These are phyloP conservation scores for Podospora pseudopauciseta DNA, from an alignment of 495 filamentous ascomycete species.

Conservation along the genomic window DNA sequence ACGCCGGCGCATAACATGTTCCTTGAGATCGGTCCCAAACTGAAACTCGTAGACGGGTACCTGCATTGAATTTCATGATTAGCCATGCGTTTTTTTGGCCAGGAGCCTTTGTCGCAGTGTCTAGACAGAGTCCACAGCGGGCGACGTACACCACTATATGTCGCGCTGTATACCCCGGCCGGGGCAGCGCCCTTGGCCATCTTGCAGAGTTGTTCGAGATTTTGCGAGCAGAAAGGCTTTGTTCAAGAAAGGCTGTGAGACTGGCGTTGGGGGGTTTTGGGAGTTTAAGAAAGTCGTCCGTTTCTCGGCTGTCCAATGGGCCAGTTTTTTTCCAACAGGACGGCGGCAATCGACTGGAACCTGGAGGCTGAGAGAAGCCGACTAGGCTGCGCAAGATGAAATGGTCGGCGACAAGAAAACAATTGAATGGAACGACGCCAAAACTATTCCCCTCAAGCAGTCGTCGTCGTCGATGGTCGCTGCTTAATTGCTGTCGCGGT, in stretches of 20 bases:
- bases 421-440: background rate
- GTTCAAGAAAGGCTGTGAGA: background rate
- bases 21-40: slow-evolving; percentile 64
- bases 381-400: background rate
- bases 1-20: slow-evolving; percentile 84
- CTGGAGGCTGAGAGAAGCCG: background rate
- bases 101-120: background rate
- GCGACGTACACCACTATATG: slow-evolving; percentile 82
- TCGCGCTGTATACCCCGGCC: slow-evolving; percentile 74
- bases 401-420: background rate
- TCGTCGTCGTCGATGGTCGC: slow-evolving; percentile 5
- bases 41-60: slow-evolving; percentile 82
- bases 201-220: background rate
- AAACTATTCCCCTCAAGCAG: too few species aligned
- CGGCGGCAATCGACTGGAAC: background rate
- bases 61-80: background rate
- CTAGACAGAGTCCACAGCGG: background rate
- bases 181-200: slow-evolving; percentile 40
- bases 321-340: background rate
- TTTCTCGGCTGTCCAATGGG: background rate
- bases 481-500: background rate
- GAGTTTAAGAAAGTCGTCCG: background rate
- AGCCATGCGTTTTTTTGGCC: background rate
- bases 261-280: background rate
- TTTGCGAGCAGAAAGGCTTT: background rate